Evolutionary conservation across 2,329 filamentous ascomycete species (phyloP).

Genomic region (Acarospora socialis): DNA sequence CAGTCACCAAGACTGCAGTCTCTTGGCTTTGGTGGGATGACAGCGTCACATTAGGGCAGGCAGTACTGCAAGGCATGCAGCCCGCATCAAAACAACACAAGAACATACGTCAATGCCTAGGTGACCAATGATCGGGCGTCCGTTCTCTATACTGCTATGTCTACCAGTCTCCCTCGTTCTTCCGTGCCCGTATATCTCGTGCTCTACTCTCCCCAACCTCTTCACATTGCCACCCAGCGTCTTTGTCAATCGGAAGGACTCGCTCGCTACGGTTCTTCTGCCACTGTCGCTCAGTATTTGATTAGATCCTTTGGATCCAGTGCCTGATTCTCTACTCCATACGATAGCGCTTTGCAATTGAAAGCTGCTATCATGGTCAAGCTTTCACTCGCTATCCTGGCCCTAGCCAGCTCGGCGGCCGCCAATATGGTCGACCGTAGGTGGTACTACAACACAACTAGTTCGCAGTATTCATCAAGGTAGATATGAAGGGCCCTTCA

Average conservation of each 20-base stretch:
- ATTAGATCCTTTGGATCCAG: no score
- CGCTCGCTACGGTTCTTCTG: conserved; percentile 33
- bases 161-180: conserved; percentile 16
- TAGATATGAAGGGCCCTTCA: no score
- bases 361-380: conserved; percentile 16
- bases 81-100: no score
- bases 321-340: conserved; percentile 12
- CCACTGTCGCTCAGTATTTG: not conserved
- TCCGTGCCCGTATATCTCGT: conserved; percentile 57
- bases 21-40: no score
- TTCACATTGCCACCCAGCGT: conserved; percentile 92
- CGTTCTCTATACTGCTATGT: not conserved
- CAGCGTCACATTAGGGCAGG: no score
- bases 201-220: conserved; percentile 66
- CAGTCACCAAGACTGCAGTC: no score
- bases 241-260: conserved; percentile 46
- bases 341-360: not conserved
- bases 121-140: no score
- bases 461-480: no score
- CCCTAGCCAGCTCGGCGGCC: conserved; percentile 15
- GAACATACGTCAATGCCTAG: no score
- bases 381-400: conserved; percentile 15
- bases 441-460: no score
- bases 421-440: no score
- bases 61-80: no score